Evolutionary conservation across 192 early-diverging fungal genomes (phyloP).

Genomic region (Gaertneriomyces sp.): DNA sequence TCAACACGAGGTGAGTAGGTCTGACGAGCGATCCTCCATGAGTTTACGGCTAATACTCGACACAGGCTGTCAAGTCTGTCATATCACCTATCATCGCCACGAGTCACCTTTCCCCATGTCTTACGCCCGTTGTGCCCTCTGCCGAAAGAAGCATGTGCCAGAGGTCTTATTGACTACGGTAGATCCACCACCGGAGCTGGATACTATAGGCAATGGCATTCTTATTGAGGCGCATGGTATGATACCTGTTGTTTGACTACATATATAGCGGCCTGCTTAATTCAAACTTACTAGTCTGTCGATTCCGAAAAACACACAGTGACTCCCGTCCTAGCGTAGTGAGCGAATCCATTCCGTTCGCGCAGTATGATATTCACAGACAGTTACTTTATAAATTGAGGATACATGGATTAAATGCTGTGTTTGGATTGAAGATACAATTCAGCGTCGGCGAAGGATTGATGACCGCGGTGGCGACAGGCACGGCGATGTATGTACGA

Average conservation of each 20-base stretch:
- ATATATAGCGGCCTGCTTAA: not conserved
- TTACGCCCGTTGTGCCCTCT: slow-evolving; percentile 61
- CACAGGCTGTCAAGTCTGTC: slow-evolving; percentile 54
- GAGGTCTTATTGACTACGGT: slow-evolving; percentile 71
- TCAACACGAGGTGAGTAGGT: slow-evolving; percentile 7
- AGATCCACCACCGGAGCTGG: slow-evolving; percentile 69
- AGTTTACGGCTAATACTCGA: slow-evolving; percentile 31
- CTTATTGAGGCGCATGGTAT: slow-evolving; percentile 73
- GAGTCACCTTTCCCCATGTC: slow-evolving; percentile 71
- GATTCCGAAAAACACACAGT: slow-evolving; percentile 43
- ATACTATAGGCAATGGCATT: slow-evolving; percentile 60
- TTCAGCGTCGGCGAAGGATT: slow-evolving; percentile 53
- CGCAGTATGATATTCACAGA: slow-evolving; percentile 79
- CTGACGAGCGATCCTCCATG: slow-evolving; percentile 5
- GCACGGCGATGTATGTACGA: slow-evolving; percentile 66
- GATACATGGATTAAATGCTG: slow-evolving; percentile 71
- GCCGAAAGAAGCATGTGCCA: slow-evolving; percentile 71
- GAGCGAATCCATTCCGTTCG: slow-evolving; percentile 75
- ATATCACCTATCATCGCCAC: slow-evolving; percentile 62
- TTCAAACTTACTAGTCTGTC: slow-evolving; percentile 36
- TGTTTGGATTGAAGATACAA: slow-evolving; percentile 67
- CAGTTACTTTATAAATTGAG: slow-evolving; percentile 77
- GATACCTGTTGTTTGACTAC: not conserved
- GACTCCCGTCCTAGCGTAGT: slow-evolving; percentile 66
- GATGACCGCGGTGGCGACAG: slow-evolving; percentile 65